Percentiles rank a stretch among this genome's conserved stretches.
Evolutionary conservation across 1,284 basidiomycete species (phyloP).

Genomic region (Irpex sp.): DNA sequence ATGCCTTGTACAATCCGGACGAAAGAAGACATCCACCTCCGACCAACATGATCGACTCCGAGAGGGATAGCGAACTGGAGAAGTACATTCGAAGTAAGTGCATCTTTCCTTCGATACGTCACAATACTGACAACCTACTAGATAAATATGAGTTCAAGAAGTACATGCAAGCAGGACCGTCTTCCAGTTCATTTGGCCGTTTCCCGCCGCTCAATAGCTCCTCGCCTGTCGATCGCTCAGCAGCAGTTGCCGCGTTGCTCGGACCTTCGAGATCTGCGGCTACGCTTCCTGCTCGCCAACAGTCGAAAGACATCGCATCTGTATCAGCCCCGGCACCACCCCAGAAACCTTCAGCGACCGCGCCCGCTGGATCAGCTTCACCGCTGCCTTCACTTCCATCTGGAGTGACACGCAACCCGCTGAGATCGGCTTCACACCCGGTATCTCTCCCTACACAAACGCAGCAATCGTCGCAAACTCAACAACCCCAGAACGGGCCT

Average conservation of each 20-base stretch:
- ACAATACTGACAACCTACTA: slow-evolving; percentile 23
- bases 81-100: slow-evolving; percentile 74
- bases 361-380: not conserved
- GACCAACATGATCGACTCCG: slow-evolving; percentile 71
- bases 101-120: not conserved
- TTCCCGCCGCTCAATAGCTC: slow-evolving; percentile 28
- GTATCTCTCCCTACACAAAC: not conserved
- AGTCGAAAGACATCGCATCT: not conserved
- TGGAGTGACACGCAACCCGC: not conserved
- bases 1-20: slow-evolving; percentile 72
- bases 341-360: not conserved
- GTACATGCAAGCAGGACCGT: slow-evolving; percentile 40
- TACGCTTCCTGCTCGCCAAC: not conserved
- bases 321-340: not conserved
- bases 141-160: slow-evolving; percentile 75
- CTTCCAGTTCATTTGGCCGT: slow-evolving; percentile 33
- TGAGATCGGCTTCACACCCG: not conserved
- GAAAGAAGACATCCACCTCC: slow-evolving; percentile 76
- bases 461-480: not conserved
- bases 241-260: slow-evolving; percentile 10
- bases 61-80: slow-evolving; percentile 82
- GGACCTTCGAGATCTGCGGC: slow-evolving; percentile 13
- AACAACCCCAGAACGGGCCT: not conserved
- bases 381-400: not conserved
- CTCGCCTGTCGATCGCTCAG: slow-evolving; percentile 9